These are phyloP conservation scores for Plantago ovata DNA, from an alignment of 257 asterid species.

Conservation along the genomic window DNA sequence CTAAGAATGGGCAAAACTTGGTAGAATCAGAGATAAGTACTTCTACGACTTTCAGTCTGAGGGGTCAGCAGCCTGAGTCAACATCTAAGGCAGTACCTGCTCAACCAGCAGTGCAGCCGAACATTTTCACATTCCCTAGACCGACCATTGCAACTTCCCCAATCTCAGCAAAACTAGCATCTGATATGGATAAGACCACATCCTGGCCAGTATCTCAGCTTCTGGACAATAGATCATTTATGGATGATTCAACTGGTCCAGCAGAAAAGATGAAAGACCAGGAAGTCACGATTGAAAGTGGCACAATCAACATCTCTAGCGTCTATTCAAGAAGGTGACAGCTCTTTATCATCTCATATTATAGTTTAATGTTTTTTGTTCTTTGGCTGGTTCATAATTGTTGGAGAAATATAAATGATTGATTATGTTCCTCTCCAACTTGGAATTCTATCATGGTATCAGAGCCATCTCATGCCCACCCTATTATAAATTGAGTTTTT, in stretches of 20 bases:
- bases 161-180: constrained; percentile 32
- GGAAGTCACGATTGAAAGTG: constrained; percentile 59
- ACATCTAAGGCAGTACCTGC: constrained; percentile 33
- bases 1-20: constrained; percentile 51
- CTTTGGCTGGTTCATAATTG: not conserved
- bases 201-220: constrained; percentile 41
- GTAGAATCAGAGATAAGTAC: constrained; percentile 57
- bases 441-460: too few species aligned
- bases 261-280: constrained; percentile 44
- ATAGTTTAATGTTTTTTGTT: not conserved
- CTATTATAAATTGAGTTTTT: too few species aligned
- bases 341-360: not conserved
- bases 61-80: constrained; percentile 37
- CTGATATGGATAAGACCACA: constrained; percentile 35
- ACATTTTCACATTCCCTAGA: constrained; percentile 36
- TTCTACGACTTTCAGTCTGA: constrained; percentile 47
- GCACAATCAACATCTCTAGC: constrained; percentile 71
- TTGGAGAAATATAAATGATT: too few species aligned
- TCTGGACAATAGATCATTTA: constrained; percentile 30
- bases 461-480: too few species aligned
- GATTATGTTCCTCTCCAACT: too few species aligned
- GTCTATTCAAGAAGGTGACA: constrained; percentile 79
- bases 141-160: constrained; percentile 36
- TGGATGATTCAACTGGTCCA: constrained; percentile 27
- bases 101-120: constrained; percentile 34